These are phyloP conservation scores for Apophysomyces elegans DNA, from an alignment of 371 early-diverging fungal species.

Conservation along the genomic window DNA sequence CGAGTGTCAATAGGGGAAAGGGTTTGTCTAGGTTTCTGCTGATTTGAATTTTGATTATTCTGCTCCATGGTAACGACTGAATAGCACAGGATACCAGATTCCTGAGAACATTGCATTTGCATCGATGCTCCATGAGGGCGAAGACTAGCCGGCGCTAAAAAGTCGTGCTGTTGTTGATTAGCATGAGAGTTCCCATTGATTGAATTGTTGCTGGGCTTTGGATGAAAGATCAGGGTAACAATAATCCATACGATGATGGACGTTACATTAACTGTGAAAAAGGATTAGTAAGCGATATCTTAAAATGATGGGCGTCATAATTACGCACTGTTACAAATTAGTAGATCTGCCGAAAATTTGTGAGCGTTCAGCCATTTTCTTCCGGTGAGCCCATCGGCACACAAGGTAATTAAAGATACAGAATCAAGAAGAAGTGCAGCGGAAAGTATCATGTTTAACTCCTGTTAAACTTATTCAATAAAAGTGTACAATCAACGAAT, in stretches of 20 bases:
- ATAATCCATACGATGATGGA: conserved; percentile 41
- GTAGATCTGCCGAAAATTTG: conserved; percentile 49
- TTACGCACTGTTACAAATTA: conserved; percentile 50
- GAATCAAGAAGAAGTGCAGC: conserved; percentile 33
- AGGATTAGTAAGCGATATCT: background rate
- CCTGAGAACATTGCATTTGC: background rate
- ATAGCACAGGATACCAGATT: background rate
- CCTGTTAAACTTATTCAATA: conserved; percentile 20
- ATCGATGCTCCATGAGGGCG: background rate
- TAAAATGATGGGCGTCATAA: background rate
- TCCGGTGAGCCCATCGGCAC: conserved; percentile 44
- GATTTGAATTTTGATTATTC: background rate
- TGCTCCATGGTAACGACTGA: background rate
- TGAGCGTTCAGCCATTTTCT: conserved; percentile 32
- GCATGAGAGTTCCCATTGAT: background rate
- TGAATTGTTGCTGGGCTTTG: conserved; percentile 25
- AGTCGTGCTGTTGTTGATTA: conserved; percentile 13
- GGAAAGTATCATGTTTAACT: conserved; percentile 48
- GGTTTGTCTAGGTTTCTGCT: background rate
- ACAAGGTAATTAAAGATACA: conserved; percentile 39
- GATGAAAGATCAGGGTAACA: conserved; percentile 51
- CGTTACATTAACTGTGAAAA: conserved; percentile 37
- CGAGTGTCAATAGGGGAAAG: conserved; percentile 1
- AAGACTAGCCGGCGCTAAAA: background rate
- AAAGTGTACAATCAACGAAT: too few relatives aligned